phyloP scores from a whole-genome alignment of 345 rosid genomes.

The Eucalyptus sp. region DNA sequence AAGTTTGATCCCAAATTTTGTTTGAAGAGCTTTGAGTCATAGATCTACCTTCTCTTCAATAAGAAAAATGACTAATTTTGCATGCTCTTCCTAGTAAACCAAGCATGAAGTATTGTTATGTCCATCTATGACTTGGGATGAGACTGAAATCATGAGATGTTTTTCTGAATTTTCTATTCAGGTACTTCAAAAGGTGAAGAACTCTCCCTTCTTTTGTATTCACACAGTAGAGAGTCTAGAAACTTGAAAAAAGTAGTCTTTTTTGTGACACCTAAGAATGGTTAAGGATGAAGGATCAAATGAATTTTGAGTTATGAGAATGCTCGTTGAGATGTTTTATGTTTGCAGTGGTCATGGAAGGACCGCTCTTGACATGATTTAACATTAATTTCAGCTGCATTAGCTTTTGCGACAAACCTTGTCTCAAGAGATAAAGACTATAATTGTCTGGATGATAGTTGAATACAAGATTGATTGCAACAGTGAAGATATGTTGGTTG shows the following conservation, averaged over 20 bases:
- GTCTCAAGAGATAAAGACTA: neutral
- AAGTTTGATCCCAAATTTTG: neutral
- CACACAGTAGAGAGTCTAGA: neutral
- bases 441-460: neutral
- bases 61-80: neutral
- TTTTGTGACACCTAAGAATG: neutral
- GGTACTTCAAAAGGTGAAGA: neutral
- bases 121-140: neutral
- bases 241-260: neutral
- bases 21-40: neutral
- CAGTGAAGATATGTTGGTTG: neutral
- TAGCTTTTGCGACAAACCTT: neutral
- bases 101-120: neutral
- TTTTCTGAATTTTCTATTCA: neutral
- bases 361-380: neutral
- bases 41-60: neutral
- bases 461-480: slow-evolving; percentile 9
- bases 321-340: neutral
- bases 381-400: neutral
- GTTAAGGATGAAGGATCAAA: neutral
- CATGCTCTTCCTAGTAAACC: neutral
- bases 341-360: neutral
- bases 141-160: neutral
- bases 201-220: neutral
- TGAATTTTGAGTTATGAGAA: neutral